A percentile compares a stretch with the other conserved stretches of the same genome.
Evolutionary conservation across 108 stramenopile species (phyloP).

Genomic region (Nitzschia palea): DNA sequence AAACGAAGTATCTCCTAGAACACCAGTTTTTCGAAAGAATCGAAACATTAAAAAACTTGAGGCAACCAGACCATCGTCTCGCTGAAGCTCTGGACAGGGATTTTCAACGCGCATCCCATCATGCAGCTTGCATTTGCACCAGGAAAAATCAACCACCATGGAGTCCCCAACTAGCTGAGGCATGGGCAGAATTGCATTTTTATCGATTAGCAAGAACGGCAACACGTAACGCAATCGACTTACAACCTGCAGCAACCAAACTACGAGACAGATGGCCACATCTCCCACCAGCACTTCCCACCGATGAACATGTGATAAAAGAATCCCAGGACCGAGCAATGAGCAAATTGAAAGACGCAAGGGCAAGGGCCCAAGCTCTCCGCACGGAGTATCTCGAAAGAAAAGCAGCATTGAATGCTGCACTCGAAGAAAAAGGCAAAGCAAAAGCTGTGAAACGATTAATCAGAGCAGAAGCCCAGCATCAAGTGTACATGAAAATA

Average conservation of each 20-base stretch:
- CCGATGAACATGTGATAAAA: not conserved
- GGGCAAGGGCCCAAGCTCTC: not conserved
- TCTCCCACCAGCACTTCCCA: not conserved
- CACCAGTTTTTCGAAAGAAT: no score
- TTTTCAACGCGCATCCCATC: not conserved
- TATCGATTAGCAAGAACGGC: not conserved
- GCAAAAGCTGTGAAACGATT: not conserved
- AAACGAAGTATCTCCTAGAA: not conserved
- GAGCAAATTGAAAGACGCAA: not conserved
- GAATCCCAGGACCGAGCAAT: not conserved
- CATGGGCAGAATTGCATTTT: not conserved
- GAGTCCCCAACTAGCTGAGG: not conserved
- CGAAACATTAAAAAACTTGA: not conserved
- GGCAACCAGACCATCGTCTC: not conserved
- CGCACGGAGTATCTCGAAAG: not conserved
- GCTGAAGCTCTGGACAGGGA: not conserved
- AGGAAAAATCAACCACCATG: not conserved
- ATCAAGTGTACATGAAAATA: not conserved
- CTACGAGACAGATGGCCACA: not conserved
- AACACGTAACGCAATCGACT: not conserved
- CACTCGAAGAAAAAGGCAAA: not conserved
- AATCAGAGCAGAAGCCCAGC: not conserved
- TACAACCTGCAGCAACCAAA: not conserved
- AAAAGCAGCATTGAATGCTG: not conserved
- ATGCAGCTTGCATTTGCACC: not conserved